These are phyloP conservation scores for Candolleomyces aberdarensis DNA, from an alignment of 768 basidiomycete genomes.

Conservation along the genomic window DNA sequence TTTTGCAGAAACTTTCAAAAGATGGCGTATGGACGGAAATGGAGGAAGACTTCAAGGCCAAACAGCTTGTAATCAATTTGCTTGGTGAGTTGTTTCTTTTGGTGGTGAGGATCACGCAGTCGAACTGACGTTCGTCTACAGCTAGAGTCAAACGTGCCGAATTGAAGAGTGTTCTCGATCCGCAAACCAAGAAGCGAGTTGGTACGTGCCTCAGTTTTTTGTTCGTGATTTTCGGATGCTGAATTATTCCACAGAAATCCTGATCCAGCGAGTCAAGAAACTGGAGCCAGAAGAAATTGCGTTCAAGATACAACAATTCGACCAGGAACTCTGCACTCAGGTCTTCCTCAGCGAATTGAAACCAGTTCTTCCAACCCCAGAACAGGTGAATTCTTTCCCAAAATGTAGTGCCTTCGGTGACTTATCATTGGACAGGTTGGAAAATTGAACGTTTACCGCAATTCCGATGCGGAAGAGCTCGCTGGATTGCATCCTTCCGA, in stretches of 20 bases:
- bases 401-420: background rate
- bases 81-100: slow-evolving; percentile 55
- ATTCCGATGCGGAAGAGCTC: slow-evolving; percentile 82
- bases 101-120: background rate
- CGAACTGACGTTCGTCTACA: slow-evolving; percentile 23
- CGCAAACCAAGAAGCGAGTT: slow-evolving; percentile 89
- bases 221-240: background rate
- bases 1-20: slow-evolving; percentile 74
- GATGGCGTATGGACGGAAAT: slow-evolving; percentile 94
- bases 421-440: slow-evolving; percentile 53
- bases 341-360: slow-evolving; percentile 88
- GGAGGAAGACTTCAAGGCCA: slow-evolving; percentile 97
- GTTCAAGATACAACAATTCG: slow-evolving; percentile 79
- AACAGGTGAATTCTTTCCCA: slow-evolving; percentile 53
- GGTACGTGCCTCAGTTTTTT: slow-evolving; percentile 49
- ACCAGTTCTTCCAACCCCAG: slow-evolving; percentile 85
- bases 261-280: slow-evolving; percentile 83
- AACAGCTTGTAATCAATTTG: slow-evolving; percentile 87
- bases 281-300: slow-evolving; percentile 86
- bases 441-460: slow-evolving; percentile 86
- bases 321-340: slow-evolving; percentile 82
- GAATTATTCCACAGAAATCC: slow-evolving; percentile 61
- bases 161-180: slow-evolving; percentile 86
- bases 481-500: slow-evolving; percentile 90
- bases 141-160: slow-evolving; percentile 85